Percentiles rank a stretch among this genome's conserved stretches.
Conservation (phyloP, 495 filamentous ascomycete genomes). For the Talaromyces ruber region DNA sequence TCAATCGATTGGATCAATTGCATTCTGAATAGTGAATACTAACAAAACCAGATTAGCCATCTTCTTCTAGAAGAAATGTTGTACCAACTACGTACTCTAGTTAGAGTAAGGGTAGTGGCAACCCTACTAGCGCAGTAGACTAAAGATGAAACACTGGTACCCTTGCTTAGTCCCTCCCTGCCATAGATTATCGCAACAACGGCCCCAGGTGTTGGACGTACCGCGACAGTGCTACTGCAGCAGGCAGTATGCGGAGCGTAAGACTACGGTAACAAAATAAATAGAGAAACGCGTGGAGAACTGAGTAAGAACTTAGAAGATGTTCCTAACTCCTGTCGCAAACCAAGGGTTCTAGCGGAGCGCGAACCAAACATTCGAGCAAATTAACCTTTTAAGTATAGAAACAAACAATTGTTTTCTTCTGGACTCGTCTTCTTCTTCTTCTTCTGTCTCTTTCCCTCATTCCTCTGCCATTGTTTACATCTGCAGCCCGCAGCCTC, state of each 20-base stretch:
- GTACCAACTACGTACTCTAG: not conserved
- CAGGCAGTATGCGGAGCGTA: not conserved
- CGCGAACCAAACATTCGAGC: constrained; percentile 1
- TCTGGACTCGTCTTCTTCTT: constrained; percentile 1
- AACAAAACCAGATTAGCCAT: not conserved
- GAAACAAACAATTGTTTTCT: constrained; percentile 1
- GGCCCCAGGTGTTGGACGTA: not conserved
- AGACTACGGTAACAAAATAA: not conserved
- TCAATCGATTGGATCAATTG: not conserved
- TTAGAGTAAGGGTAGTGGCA: not conserved
- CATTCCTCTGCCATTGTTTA: constrained; percentile 4
- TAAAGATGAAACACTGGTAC: not conserved
- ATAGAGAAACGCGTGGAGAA: not conserved
- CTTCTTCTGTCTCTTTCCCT: constrained; percentile 5
- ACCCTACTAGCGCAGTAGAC: not conserved
- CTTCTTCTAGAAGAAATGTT: not conserved
- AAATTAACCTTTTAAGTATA: not conserved
- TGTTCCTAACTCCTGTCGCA: not conserved
- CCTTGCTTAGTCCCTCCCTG: not conserved
- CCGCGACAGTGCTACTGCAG: not conserved
- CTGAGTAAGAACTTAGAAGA: no score
- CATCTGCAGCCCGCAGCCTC: not conserved
- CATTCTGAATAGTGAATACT: no score
- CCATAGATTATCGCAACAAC: not conserved
- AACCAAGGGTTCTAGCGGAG: not conserved